Evolutionary conservation across 768 basidiomycete genomes (phyloP), one percentile per base, ranked within the genome.

Genomic region (Collybia sp.): DNA sequence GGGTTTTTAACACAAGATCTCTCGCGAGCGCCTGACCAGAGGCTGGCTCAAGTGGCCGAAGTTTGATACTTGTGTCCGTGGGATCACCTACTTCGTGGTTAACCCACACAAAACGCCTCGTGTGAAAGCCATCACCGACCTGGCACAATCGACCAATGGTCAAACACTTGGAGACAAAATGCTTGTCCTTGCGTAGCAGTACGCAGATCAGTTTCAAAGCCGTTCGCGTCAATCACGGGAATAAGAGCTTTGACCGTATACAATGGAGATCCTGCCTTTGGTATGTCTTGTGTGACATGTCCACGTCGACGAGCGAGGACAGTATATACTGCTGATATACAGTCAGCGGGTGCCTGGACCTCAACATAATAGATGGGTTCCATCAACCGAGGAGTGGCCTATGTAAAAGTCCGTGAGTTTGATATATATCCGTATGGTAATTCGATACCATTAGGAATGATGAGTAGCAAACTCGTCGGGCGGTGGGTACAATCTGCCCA

Each of bases 91-190:
- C 32, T 38, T 47, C 40, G 41, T 13, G 33, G 41, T 51, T 47
- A 34, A 52, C 30, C 53, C 58, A 55, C 47, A 38, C 43, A 31
- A 45, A 30, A 42, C 36, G 31, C 46, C 35, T 43, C 37, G 51
- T 53, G 56, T 55, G 56, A 52, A 59, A 59, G 61, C 47, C 38
- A 45, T 43, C 43, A 69, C 82, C 53, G 60, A 88, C 90, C 91
- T 56, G 95, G 95, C n/a, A 98, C 95, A 58, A 95, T 89, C 12
- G 88, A 87, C 96, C 96, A 99, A 58, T 99, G 96, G 64, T 98
- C 95, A 66, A 98, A 99, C 52, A 91, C 82, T 65, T 97, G 94
- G 57, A 93, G 72, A 59, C 93, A 96, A 72, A 97, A 98, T n/a
- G 96, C 96, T 65, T 98, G 96, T 19, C 96, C 96, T 66, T 96